A percentile compares a stretch with the other conserved stretches of the same genome.
phyloP scores from a whole-genome alignment of 108 stramenopile genomes.

The Pseudonitzschia delicatissima region DNA sequence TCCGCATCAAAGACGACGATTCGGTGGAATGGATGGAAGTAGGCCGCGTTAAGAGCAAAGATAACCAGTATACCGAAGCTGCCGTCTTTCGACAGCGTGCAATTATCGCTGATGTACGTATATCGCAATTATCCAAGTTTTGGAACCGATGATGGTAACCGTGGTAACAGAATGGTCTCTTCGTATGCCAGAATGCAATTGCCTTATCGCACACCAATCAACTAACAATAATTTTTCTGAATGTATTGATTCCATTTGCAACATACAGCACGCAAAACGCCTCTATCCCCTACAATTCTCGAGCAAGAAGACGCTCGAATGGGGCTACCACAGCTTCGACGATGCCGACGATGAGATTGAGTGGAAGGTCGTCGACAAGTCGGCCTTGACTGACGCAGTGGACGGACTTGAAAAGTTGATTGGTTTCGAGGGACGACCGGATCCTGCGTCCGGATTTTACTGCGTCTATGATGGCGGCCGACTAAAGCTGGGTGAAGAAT shows the following conservation, averaged over 20 bases:
- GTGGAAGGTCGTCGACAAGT: slow-evolving; percentile 66
- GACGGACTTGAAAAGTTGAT: slow-evolving; percentile 70
- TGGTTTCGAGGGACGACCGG: slow-evolving; percentile 78
- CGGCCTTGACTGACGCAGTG: slow-evolving; percentile 25
- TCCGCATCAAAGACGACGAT: slow-evolving; percentile 35
- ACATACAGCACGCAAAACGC: slow-evolving; percentile 53
- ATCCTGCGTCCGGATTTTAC: slow-evolving; percentile 66
- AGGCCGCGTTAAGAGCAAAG: slow-evolving; percentile 60
- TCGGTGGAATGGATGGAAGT: slow-evolving; percentile 65
- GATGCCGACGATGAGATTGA: slow-evolving; percentile 26
- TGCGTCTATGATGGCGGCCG: slow-evolving; percentile 64
- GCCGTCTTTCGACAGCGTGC: slow-evolving; percentile 70
- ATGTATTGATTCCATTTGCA: no score
- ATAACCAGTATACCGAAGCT: slow-evolving; percentile 36
- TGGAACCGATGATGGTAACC: not conserved
- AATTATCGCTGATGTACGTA: slow-evolving; percentile 72
- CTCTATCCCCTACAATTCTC: slow-evolving; percentile 65
- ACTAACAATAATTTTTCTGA: no score
- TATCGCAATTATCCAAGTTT: not conserved
- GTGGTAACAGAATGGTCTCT: no score
- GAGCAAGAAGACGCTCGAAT: slow-evolving; percentile 58
- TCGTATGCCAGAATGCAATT: no score
- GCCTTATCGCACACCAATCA: no score
- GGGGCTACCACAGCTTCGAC: slow-evolving; percentile 44
- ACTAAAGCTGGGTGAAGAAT: slow-evolving; percentile 30